Evolutionary conservation across 805 yeast species (phyloP).

Genomic region (Candida palmyrensis): DNA sequence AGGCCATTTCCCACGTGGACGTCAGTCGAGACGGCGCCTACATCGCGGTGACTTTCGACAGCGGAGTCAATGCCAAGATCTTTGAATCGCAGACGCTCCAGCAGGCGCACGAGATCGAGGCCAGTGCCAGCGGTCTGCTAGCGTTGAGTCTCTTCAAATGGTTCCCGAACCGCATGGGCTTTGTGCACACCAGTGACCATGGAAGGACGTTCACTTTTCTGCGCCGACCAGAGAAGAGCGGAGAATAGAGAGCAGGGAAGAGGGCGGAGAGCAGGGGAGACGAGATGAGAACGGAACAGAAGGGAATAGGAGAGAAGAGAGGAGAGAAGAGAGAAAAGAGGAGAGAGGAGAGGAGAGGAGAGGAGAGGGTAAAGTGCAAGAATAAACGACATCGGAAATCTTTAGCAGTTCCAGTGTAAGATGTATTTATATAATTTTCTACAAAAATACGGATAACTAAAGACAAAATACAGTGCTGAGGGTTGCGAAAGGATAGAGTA

Average conservation of each 20-base stretch:
- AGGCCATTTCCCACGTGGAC: conserved; percentile 36
- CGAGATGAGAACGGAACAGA: background rate
- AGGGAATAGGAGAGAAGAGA: conserved; percentile 1
- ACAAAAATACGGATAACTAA: too few species aligned
- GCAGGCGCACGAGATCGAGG: conserved; percentile 26
- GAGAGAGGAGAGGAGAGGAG: too few species aligned
- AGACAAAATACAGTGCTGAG: too few species aligned
- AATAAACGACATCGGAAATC: too few species aligned
- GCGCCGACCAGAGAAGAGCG: conserved; percentile 9
- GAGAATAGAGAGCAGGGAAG: too few species aligned
- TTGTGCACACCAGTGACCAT: conserved; percentile 24
- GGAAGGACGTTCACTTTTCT: conserved; percentile 24
- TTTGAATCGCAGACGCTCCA: conserved; percentile 26
- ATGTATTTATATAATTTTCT: too few species aligned
- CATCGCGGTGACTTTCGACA: conserved; percentile 41
- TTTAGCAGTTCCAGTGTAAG: too few species aligned
- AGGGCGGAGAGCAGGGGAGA: conserved; percentile 6
- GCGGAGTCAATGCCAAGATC: conserved; percentile 35
- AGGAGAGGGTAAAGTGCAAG: too few species aligned
- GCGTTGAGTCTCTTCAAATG: conserved; percentile 25
- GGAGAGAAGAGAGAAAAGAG: too few species aligned
- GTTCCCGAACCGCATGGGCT: conserved; percentile 30
- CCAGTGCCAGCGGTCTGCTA: conserved; percentile 22
- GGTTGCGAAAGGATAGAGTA: too few species aligned
- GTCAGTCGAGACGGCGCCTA: conserved; percentile 42